Evolutionary conservation across 805 yeast genomes (phyloP), one percentile per base, ranked within the genome.

Genomic region (Candida broadrunensis): DNA sequence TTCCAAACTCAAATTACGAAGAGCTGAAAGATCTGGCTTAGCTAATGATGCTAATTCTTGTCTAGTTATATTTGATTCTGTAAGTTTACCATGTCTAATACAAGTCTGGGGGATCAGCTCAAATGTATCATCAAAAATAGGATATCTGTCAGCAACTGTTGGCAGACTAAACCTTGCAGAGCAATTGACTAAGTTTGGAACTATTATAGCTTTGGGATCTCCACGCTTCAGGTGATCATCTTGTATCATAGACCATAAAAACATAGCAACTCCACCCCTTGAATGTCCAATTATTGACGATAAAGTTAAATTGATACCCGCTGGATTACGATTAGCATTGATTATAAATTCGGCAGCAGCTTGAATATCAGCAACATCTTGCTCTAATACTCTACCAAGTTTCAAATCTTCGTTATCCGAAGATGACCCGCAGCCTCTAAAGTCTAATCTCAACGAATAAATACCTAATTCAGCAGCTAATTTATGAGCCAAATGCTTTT

Each of bases 371-470:
- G 77, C 81, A 3, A 81, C 47, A 59, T 90, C 97, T 43, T 78
- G 82, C 0, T 55, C 60, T 3, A 89, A 55, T 0, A 74, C 63
- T 38, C 97, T 70, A 0, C 90, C 91, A 1, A 38, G 36, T 1
- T 45, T 25, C 2, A 55, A 51, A 37, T 64, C 62, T 4, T 53
- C 66, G 34, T 63, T 65, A 14, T 71, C 81, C 18, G 77, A 83
- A 3, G 95, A 86, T 42, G 76, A 79, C 1, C 97, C 98, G 59
- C 93, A 83, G 5, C 84, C 85, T 41, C 97, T 72, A 53, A 90
- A 89, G 60, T 90, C 97, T 49, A 89, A 81, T 48, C 97, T 67
- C 37, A 88, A 70, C 3, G 84, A 76, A 54, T 72, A 79, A 41
- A 79, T 66, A 0, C 95, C 95, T 43, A 75, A 57, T 13, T 74